Evolutionary conservation across 306 rosid genomes (phyloP), one percentile per base, ranked within the genome.

Genomic region (Pterocarpus macrocarpus): DNA sequence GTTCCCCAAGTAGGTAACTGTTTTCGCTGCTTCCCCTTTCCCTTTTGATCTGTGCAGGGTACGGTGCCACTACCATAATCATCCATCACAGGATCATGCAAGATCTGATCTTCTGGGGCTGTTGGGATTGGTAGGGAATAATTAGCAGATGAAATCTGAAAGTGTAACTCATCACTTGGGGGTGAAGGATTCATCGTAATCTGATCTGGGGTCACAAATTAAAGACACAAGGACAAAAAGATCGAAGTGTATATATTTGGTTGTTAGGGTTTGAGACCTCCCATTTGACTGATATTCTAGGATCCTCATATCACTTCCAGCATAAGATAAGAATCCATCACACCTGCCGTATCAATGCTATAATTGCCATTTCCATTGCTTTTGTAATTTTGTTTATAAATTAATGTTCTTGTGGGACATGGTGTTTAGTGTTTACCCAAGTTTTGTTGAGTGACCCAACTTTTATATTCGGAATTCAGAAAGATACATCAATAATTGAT

Each of bases 31-130:
- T 84, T 79, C 10, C 77, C 71, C 78, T 69, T 79, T n/a, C 79
- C 71, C 10, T 3, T 68, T 64, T 71, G 72, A 56, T 33, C 47
- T 15, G 52, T 10, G 30, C 43, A 33, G 13, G 64, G 56, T 44
- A 49, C 33, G 5, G 22, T 64, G 57, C 1, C 44, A 49, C 43
- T 71, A 5, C 74, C 53, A 58, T 11, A 38, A 36, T 1, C 53
- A 41, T 70, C 86, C 4, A 66, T 49, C 52, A 50, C 8, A 83
- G 87, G 81, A 67, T 84, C 84, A 61, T 38, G 22, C 55, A 82
- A 70, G 80, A 81, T 82, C 85, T 83, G 85, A 38, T 85, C 87
- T 87, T 87, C 85, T 41, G 87, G 71, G 79, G 82, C 73, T 52
- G 80, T 43, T 59, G 52, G 84, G 72, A 76, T 78, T 35, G 89